Conservation (phyloP, 75 land plant genomes). For the Larix kaempferi region DNA sequence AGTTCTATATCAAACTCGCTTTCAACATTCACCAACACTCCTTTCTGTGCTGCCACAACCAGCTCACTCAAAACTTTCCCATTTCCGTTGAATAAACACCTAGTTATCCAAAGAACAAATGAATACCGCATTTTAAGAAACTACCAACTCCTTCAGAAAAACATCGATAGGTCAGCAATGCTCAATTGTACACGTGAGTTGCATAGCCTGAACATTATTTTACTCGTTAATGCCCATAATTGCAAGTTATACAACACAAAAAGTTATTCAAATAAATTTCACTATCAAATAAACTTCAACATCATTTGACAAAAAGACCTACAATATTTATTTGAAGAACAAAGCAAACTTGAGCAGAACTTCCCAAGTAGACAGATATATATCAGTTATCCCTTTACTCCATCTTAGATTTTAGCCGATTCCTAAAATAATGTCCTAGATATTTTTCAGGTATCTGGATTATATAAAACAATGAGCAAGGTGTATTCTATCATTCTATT, state of each 20-base stretch:
- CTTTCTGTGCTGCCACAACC: constrained; percentile 81
- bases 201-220: neutral
- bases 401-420: neutral
- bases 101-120: constrained; percentile 17
- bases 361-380: neutral
- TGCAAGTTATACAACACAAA: neutral
- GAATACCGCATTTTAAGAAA: neutral
- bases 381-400: neutral
- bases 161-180: neutral
- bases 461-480: neutral
- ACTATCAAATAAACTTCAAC: neutral
- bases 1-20: constrained; percentile 93
- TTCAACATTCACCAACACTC: constrained; percentile 85
- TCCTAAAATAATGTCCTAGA: neutral
- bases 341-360: neutral
- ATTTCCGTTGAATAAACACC: constrained; percentile 97
- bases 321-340: neutral
- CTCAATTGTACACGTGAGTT: neutral
- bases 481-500: neutral
- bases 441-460: neutral
- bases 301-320: neutral
- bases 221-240: neutral
- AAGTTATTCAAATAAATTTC: neutral
- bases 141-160: neutral
- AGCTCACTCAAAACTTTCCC: constrained; percentile 87